Evolutionary conservation across 148 eudicot genomes (phyloP).

Genomic region (Persicaria tinctoria): DNA sequence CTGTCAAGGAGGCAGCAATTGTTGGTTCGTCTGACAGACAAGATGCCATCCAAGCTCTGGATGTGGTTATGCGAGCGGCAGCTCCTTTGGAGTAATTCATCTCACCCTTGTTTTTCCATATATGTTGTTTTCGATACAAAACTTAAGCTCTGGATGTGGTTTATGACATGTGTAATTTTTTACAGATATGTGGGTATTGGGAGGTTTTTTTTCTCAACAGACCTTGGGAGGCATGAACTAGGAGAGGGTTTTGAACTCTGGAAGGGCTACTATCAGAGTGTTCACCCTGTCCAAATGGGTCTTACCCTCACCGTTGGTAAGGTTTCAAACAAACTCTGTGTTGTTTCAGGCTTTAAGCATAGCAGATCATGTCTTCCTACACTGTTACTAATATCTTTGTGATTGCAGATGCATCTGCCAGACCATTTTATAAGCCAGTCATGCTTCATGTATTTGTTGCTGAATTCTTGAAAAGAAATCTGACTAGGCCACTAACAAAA

Average conservation of each 20-base stretch:
- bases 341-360: constrained; percentile 5
- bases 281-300: constrained; percentile 59
- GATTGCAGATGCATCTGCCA: constrained; percentile 23
- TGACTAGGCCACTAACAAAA: constrained; percentile 29
- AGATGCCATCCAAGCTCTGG: constrained; percentile 45
- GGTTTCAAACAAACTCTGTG: constrained; percentile 11
- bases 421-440: constrained; percentile 38
- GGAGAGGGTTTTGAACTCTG: constrained; percentile 41
- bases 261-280: constrained; percentile 57
- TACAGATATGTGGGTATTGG: constrained; percentile 31
- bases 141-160: not conserved
- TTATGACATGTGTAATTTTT: not conserved
- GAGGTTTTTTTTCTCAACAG: constrained; percentile 35
- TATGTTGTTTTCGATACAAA: too few relatives aligned
- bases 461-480: constrained; percentile 22
- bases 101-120: not conserved
- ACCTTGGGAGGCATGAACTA: constrained; percentile 29
- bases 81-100: constrained; percentile 9
- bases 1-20: constrained; percentile 32
- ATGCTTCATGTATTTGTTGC: constrained; percentile 28
- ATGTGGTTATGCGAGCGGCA: constrained; percentile 39
- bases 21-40: constrained; percentile 20
- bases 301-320: constrained; percentile 46
- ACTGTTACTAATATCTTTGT: not conserved
- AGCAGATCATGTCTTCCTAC: too few relatives aligned